phyloP scores from a whole-genome alignment of 2,329 filamentous ascomycete species.

The Aspergillus sp. region DNA sequence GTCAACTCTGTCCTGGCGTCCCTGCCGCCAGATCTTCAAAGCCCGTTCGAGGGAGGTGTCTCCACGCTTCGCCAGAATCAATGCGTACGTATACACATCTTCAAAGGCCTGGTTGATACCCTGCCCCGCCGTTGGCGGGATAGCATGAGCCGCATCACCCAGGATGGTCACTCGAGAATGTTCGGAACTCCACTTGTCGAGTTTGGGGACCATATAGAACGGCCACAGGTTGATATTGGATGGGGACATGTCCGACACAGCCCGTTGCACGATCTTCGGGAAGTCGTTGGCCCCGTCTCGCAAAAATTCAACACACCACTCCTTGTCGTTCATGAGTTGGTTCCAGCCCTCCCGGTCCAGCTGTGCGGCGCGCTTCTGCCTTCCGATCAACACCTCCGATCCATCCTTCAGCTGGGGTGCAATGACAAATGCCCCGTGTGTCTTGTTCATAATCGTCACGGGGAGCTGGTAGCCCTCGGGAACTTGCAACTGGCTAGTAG shows the following conservation, averaged over 20 bases:
- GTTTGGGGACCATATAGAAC: constrained; percentile 45
- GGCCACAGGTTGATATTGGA: constrained; percentile 46
- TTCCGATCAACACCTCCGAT: constrained; percentile 47
- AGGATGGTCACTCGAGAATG: constrained; percentile 41
- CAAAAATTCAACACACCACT: constrained; percentile 33
- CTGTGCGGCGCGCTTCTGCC: constrained; percentile 36
- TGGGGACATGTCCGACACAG: constrained; percentile 31
- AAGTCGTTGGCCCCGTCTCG: constrained; percentile 28
- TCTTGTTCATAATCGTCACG: constrained; percentile 38
- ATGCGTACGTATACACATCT: constrained; percentile 45
- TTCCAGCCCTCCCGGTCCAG: constrained; percentile 42
- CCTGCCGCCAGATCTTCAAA: constrained; percentile 44
- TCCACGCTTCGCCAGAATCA: constrained; percentile 29
- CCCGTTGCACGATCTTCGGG: constrained; percentile 33
- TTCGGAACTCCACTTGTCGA: constrained; percentile 42
- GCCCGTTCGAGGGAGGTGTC: constrained; percentile 20
- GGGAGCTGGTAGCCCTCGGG: constrained; percentile 37
- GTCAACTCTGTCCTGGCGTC: constrained; percentile 46
- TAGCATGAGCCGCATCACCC: constrained; percentile 61
- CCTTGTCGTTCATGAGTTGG: constrained; percentile 34
- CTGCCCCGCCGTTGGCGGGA: constrained; percentile 56
- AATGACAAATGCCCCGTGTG: constrained; percentile 47
- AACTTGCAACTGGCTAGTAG: constrained; percentile 33
- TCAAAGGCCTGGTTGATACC: constrained; percentile 57
- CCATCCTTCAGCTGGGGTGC: constrained; percentile 47